Conservation (phyloP, 352 stramenopile species). For the Globisporangium abappressorium region DNA sequence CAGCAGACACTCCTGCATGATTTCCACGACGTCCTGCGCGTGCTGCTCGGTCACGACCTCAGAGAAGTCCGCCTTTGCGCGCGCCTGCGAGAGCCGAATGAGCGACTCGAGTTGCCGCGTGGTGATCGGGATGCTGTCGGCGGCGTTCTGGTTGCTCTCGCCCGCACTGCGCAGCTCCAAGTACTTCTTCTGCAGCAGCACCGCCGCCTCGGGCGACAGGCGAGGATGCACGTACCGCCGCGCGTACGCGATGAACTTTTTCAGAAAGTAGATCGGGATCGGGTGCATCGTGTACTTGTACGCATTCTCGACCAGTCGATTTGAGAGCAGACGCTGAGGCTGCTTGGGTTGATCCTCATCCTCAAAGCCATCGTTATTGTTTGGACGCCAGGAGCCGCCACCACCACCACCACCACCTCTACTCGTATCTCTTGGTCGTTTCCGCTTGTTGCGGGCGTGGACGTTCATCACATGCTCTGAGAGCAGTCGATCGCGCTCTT, state of each 20-base stretch:
- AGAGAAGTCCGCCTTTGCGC: slow-evolving; percentile 93
- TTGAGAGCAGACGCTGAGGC: slow-evolving; percentile 35
- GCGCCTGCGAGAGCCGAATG: slow-evolving; percentile 88
- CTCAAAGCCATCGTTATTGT: slow-evolving; percentile 13
- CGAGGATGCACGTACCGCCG: slow-evolving; percentile 92
- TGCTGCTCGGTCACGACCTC: slow-evolving; percentile 93
- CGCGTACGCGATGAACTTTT: slow-evolving; percentile 98
- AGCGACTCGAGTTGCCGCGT: slow-evolving; percentile 96
- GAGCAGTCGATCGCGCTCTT: slow-evolving; percentile 90
- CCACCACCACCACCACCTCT: not conserved
- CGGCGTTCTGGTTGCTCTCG: slow-evolving; percentile 36
- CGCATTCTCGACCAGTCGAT: slow-evolving; percentile 50
- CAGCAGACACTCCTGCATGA: slow-evolving; percentile 93
- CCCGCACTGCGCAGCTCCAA: slow-evolving; percentile 78
- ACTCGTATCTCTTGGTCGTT: slow-evolving; percentile 25
- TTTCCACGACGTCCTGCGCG: slow-evolving; percentile 95
- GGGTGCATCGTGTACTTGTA: slow-evolving; percentile 39
- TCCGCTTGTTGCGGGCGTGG: slow-evolving; percentile 47
- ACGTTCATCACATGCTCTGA: slow-evolving; percentile 95
- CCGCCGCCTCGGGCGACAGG: slow-evolving; percentile 49
- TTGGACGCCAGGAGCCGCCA: slow-evolving; percentile 21
- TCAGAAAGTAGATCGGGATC: slow-evolving; percentile 83
- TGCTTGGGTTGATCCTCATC: slow-evolving; percentile 14
- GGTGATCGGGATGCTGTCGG: slow-evolving; percentile 87
- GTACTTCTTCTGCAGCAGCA: slow-evolving; percentile 88